A percentile compares a stretch with the other conserved stretches of the same genome.
Conservation (phyloP, 129 eudicot species). For the Artemisia tridentata region DNA sequence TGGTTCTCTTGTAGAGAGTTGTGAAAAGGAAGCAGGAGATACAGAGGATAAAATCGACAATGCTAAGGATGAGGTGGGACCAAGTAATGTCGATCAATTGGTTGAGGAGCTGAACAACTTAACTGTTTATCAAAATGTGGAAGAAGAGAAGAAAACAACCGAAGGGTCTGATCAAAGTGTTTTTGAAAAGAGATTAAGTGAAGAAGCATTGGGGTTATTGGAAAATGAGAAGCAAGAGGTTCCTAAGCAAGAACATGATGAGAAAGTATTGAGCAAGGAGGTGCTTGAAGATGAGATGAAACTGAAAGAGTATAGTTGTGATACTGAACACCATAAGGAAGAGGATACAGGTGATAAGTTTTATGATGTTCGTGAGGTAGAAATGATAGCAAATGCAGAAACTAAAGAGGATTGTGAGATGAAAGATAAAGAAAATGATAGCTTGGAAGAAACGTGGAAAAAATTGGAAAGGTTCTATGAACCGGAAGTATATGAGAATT, state of each 20-base stretch:
- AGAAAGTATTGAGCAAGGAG: constrained; percentile 25
- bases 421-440: constrained; percentile 6
- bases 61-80: constrained; percentile 21
- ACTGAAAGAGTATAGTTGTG: neutral
- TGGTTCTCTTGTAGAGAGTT: constrained; percentile 30
- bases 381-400: constrained; percentile 28
- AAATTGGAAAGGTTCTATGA: constrained; percentile 25
- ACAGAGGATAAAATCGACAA: constrained; percentile 19
- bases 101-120: constrained; percentile 25
- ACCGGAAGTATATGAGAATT: constrained; percentile 19
- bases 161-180: constrained; percentile 23
- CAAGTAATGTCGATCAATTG: constrained; percentile 9
- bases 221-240: constrained; percentile 31
- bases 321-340: constrained; percentile 21
- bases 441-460: constrained; percentile 20
- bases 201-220: constrained; percentile 24
- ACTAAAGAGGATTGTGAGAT: constrained; percentile 14
- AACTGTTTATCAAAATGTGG: constrained; percentile 25
- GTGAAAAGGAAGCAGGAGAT: constrained; percentile 29
- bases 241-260: constrained; percentile 36
- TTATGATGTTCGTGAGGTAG: constrained; percentile 36
- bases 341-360: constrained; percentile 34
- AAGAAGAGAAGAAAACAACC: constrained; percentile 18
- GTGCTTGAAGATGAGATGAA: constrained; percentile 14
- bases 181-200: constrained; percentile 25